Percentiles rank a stretch among this genome's conserved stretches.
Evolutionary conservation across 768 basidiomycete genomes (phyloP).

Genomic region (Panaeolus cyanescens): DNA sequence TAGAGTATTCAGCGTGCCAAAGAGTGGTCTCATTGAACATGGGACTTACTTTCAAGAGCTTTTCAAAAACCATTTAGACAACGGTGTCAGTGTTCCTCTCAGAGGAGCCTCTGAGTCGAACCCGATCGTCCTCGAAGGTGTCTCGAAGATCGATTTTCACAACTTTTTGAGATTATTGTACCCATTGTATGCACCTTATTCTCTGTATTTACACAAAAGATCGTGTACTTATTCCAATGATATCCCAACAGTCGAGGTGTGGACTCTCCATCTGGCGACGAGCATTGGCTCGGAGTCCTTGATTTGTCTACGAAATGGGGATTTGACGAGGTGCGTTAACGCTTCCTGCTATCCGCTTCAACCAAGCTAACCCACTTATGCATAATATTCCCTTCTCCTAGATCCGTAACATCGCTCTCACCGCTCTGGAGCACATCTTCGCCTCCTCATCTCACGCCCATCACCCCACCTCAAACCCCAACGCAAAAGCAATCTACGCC

Average conservation of each 20-base stretch:
- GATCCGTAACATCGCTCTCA: neutral
- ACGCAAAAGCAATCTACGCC: neutral
- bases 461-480: too few species aligned
- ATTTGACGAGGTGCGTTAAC: neutral
- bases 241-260: neutral
- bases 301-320: neutral
- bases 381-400: neutral
- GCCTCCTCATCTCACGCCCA: neutral
- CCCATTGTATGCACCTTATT: conserved; percentile 8
- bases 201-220: too few species aligned
- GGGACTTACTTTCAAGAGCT: too few species aligned
- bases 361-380: too few species aligned
- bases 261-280: neutral
- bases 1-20: too few species aligned
- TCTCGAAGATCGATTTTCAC: conserved; percentile 15
- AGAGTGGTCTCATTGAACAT: too few species aligned
- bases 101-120: too few species aligned
- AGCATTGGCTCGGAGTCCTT: neutral
- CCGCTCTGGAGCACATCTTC: neutral
- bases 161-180: too few species aligned
- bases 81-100: too few species aligned
- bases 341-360: too few species aligned
- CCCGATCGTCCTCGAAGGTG: conserved; percentile 16
- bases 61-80: too few species aligned
- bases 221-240: too few species aligned